phyloP scores from a whole-genome alignment of 495 filamentous ascomycete genomes.

The Trichoderma erinaceum region DNA sequence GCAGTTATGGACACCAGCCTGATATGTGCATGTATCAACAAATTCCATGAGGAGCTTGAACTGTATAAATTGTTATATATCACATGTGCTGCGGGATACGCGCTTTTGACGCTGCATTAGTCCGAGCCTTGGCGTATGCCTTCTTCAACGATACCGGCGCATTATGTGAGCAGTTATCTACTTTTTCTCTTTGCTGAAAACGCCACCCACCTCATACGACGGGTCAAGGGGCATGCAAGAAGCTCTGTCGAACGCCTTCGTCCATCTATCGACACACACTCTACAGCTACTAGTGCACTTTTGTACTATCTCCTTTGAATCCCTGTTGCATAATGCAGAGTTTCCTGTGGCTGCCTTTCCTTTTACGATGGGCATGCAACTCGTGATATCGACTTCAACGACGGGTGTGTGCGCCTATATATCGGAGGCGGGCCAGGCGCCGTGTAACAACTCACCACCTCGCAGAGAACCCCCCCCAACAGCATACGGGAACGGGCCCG shows the following conservation, averaged over 20 bases:
- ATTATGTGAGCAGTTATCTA: neutral
- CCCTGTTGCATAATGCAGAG: neutral
- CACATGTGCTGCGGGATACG: neutral
- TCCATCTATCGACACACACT: neutral
- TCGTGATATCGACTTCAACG: neutral
- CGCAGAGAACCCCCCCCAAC: too few species aligned
- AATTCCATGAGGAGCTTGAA: neutral
- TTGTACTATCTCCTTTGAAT: neutral
- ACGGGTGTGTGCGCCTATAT: neutral
- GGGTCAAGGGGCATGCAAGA: neutral
- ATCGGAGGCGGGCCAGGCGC: slow-evolving; percentile 1
- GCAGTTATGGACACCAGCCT: too few species aligned
- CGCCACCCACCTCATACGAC: neutral
- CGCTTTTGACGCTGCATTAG: neutral
- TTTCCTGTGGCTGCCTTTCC: neutral
- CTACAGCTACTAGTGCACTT: neutral
- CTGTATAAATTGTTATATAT: neutral
- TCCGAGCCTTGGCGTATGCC: too few species aligned
- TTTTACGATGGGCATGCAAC: neutral
- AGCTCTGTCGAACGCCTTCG: neutral
- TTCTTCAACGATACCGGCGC: neutral
- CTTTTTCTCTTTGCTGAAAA: neutral
- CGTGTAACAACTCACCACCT: neutral
- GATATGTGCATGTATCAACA: neutral
- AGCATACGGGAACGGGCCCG: too few species aligned